Evolutionary conservation across 108 stramenopile genomes (phyloP), one percentile per base, ranked within the genome.

Genomic region (Cylindrotheca fusiformis): DNA sequence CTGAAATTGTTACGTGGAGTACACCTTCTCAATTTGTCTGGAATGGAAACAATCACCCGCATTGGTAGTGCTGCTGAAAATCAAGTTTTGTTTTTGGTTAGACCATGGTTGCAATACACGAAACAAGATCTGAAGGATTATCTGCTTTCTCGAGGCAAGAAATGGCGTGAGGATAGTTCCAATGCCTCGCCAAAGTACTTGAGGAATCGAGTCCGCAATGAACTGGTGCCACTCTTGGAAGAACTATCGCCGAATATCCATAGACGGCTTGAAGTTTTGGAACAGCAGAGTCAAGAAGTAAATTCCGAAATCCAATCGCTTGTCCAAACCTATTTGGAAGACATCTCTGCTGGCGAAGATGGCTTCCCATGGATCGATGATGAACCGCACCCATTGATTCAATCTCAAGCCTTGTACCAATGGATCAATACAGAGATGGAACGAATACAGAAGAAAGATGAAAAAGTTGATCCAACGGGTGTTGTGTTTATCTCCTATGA

Each of bases 141-240:
- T 52, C 65, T 91, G 14, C 58, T 45, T n/a, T 28, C 48, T 0
- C 52, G 71, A 21, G 46, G 60, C 1, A 60, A 69, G 17, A n/a
- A 55, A 26, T 94, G 93, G 93, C 68, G 88, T 59, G 90, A 94
- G 60, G 93, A 94, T 74, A 68, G 52, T 32, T 82, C 81, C 59
- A 94, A 94, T 68, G 54, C 51, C 26, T 74, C 81, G 0, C 53
- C 65, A 54, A 90, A 90, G 59, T 94, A 94, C 67, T 73, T 84
- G 47, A 72, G 93, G 21, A 94, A 94, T 57, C 84, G 87, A 30
- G 88, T 94, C 8, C 82, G 93, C 19, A 88, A 91, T 75, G 86
- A 94, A 63, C 45, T 94, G 60, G 74, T 94, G 8, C 93, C 93
- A 12, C 66, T 94, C 30, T 52, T 94, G 65, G 44, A 67, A 32